These are phyloP conservation scores for Ambrosiella beaveri DNA, from an alignment of 2,329 filamentous ascomycete species.

Conservation along the genomic window DNA sequence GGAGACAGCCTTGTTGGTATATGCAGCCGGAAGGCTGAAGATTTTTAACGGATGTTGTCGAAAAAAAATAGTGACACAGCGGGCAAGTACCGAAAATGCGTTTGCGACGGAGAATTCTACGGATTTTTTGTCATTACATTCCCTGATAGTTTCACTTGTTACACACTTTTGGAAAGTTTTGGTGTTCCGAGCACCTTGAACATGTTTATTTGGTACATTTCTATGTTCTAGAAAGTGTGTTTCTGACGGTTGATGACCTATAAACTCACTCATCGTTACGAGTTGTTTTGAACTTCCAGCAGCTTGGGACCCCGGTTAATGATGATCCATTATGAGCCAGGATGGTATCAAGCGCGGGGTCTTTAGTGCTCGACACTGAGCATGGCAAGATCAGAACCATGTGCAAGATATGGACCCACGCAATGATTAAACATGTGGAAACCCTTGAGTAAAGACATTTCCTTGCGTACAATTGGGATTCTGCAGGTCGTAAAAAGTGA, in stretches of 20 bases:
- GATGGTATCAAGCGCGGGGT: neutral
- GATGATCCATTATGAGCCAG: neutral
- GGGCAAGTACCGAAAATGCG: neutral
- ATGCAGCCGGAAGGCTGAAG: neutral
- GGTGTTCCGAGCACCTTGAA: no score
- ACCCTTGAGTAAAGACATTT: no score
- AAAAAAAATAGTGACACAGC: conserved; percentile 2
- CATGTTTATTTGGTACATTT: no score
- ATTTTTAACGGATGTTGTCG: neutral
- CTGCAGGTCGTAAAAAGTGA: no score
- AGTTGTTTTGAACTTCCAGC: no score
- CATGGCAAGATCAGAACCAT: neutral
- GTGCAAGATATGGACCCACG: neutral
- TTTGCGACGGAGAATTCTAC: neutral
- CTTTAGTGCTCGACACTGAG: neutral
- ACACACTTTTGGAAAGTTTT: no score
- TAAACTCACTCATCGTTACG: no score
- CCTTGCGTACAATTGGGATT: no score
- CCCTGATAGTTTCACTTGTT: neutral
- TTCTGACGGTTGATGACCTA: no score
- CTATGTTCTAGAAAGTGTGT: no score
- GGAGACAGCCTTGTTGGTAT: neutral
- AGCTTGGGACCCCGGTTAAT: neutral
- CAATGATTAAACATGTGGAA: no score
- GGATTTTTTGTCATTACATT: neutral